Conservation (phyloP, 176 grass and related monocot genomes). For the Thalia dealbata region DNA sequence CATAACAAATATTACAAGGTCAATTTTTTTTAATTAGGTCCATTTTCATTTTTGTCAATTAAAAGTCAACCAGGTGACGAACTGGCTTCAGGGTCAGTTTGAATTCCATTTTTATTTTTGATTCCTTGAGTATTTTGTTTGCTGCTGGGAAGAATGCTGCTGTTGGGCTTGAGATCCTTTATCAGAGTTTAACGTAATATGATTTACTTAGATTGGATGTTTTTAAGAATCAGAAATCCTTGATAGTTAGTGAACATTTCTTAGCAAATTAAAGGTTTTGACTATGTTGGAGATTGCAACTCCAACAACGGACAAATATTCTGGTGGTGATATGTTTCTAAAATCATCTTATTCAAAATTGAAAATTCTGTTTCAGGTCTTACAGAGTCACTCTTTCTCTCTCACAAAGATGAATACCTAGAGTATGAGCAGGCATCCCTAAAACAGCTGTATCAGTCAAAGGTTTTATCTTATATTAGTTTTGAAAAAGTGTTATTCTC, state of each 20-base stretch:
- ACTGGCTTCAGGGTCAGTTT: too few relatives aligned
- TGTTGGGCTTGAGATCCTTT: background rate
- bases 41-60: too few relatives aligned
- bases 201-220: background rate
- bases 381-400: slow-evolving; percentile 78
- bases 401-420: slow-evolving; percentile 85
- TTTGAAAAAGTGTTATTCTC: slow-evolving; percentile 17
- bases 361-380: slow-evolving; percentile 47
- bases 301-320: background rate
- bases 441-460: slow-evolving; percentile 67
- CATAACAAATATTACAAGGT: too few relatives aligned
- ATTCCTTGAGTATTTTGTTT: background rate
- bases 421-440: slow-evolving; percentile 96
- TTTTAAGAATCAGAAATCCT: background rate
- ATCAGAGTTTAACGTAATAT: background rate
- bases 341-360: slow-evolving; percentile 3
- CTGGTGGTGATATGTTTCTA: background rate
- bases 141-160: background rate
- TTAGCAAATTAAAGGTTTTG: background rate
- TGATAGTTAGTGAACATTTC: background rate
- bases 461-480: slow-evolving; percentile 33
- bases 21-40: too few relatives aligned
- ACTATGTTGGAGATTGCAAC: background rate
- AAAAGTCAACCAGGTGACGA: too few relatives aligned
- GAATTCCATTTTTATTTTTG: too few relatives aligned